Evolutionary conservation across 2,329 filamentous ascomycete genomes (phyloP), one percentile per base, ranked within the genome.

Genomic region (Juglanconis oblonga): DNA sequence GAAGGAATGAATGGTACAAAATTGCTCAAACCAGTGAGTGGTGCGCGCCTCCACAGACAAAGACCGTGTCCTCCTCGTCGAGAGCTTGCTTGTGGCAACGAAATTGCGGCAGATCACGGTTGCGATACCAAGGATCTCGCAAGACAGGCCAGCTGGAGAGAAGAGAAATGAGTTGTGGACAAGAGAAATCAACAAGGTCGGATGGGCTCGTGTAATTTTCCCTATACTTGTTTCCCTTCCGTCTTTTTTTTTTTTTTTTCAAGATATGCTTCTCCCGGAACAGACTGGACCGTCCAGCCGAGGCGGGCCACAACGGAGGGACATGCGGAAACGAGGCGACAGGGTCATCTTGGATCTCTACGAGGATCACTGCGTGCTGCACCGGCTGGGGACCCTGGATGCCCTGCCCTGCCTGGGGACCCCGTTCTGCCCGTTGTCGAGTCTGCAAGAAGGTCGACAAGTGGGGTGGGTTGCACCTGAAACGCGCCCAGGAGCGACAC

Each of bases 401-500:
- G 24, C 50, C n/a, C 17, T 17, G 50, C 17, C 7, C 36, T 40
- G 36, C 8, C 36, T 40, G 36, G 36, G 36, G 36, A 40, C 36
- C 36, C 11, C 47, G 3, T 5, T 49, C 29, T 49, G 24, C 31
- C 14, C 47, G 17, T 24, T 24, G 1, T 24, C 17, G 17, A 24
- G 17, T 24, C 17, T 24, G 17, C 17, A 24, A 24, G 1, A 24
- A 24, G 17, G 17, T 24, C 17, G 17, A 24, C 17, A 24, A 52
- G 58, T 47, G 59, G 52, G 60, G 60, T 61, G 61, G 66, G 57
- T 61, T 45, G 62, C 64, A 69, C 66, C 67, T 69, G 68, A 69
- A 69, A 69, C 68, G 60, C 61, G 59, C 57, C 65, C 60, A 66
- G 62, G 64, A 62, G 61, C 61, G 61, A 62, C 66, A 66, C 66